A percentile compares a stretch with the other conserved stretches of the same genome.
These are phyloP conservation scores for Salix suchowensis DNA, from an alignment of 345 rosid genomes.

Conservation along the genomic window DNA sequence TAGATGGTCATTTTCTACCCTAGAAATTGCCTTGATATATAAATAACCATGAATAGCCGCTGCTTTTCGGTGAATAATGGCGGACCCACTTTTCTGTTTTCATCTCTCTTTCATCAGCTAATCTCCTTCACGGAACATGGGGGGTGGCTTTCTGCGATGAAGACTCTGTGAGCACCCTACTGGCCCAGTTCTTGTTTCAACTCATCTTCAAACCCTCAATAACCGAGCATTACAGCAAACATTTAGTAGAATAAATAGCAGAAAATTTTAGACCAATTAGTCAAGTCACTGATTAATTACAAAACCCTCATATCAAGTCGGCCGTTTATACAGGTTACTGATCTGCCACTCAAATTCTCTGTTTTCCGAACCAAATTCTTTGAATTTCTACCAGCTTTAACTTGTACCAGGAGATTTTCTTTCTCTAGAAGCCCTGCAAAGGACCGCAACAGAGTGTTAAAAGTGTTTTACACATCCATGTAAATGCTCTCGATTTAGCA, in stretches of 20 bases:
- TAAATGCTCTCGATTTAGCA: not conserved
- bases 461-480: not conserved
- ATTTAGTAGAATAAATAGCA: not conserved
- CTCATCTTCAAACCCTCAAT: not conserved
- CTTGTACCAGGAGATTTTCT: not conserved
- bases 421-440: not conserved
- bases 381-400: not conserved
- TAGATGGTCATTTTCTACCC: slow-evolving; percentile 2
- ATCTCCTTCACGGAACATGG: slow-evolving; percentile 22
- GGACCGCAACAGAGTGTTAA: not conserved
- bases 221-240: not conserved
- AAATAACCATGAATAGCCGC: not conserved
- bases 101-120: not conserved
- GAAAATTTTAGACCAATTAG: not conserved
- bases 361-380: not conserved
- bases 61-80: slow-evolving; percentile 14
- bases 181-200: not conserved
- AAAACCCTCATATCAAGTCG: not conserved
- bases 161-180: not conserved
- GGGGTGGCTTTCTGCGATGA: not conserved
- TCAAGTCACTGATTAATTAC: not conserved
- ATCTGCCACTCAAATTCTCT: not conserved
- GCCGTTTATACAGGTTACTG: not conserved
- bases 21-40: not conserved
- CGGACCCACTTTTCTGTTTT: slow-evolving; percentile 14